Conservation (phyloP, 257 asterid genomes). For the Penstemon eatonii region DNA sequence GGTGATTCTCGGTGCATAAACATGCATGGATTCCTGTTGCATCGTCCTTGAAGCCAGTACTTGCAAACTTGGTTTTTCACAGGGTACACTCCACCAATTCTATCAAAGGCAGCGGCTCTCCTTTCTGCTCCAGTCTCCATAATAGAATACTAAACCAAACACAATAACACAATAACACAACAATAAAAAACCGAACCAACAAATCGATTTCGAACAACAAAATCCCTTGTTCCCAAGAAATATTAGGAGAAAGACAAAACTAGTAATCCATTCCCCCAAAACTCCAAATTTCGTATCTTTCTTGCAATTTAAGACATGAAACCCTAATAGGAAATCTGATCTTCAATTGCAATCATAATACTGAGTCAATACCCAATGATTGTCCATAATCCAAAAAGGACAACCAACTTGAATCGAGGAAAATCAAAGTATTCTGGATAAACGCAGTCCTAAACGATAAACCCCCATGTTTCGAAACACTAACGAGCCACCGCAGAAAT, state of each 20-base stretch:
- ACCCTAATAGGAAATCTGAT: constrained; percentile 1
- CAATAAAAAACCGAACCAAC: constrained; percentile 28
- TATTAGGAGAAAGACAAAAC: no score
- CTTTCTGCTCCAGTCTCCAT: constrained; percentile 37
- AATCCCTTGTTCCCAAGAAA: constrained; percentile 2
- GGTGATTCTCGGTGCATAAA: constrained; percentile 40
- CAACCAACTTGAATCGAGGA: background rate
- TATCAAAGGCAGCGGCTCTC: constrained; percentile 23
- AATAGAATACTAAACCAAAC: constrained; percentile 23
- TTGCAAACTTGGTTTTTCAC: constrained; percentile 37
- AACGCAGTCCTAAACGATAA: constrained; percentile 17
- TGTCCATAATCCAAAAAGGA: background rate
- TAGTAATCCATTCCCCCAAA: background rate
- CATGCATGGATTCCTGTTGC: constrained; percentile 54
- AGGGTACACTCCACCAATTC: constrained; percentile 26
- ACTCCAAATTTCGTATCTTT: background rate
- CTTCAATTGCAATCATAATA: constrained; percentile 7
- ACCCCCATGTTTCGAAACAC: constrained; percentile 8
- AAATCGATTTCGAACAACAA: constrained; percentile 4
- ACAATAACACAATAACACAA: constrained; percentile 1
- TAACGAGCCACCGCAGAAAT: constrained; percentile 6
- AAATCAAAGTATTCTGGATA: constrained; percentile 11
- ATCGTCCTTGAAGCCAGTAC: constrained; percentile 58
- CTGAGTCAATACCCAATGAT: background rate
- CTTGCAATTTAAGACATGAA: background rate